Evolutionary conservation across 257 asterid species (phyloP).

Genomic region (Rauvolfia tetraphylla): DNA sequence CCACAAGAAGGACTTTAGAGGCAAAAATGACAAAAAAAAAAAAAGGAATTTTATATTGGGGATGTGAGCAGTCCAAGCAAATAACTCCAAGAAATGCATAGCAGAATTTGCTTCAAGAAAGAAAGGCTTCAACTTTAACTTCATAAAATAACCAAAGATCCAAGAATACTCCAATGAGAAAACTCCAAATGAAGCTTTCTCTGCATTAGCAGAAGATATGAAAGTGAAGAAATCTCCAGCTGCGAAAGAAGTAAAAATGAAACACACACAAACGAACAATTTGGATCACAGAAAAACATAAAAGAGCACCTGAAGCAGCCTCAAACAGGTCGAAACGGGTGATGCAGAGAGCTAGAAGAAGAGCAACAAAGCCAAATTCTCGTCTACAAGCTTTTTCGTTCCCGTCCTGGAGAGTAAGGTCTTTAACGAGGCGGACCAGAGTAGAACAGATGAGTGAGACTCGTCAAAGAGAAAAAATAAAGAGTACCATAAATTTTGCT

Average conservation of each 20-base stretch:
- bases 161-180: conserved; percentile 29
- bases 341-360: neutral
- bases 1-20: conserved; percentile 6
- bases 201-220: conserved; percentile 17
- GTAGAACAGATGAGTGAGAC: neutral
- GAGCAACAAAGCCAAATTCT: conserved; percentile 10
- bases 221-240: conserved; percentile 2
- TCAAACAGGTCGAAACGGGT: neutral
- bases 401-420: neutral
- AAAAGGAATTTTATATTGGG: neutral
- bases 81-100: conserved; percentile 21
- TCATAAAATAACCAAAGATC: conserved; percentile 6
- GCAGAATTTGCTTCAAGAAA: neutral
- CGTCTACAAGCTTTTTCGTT: conserved; percentile 27
- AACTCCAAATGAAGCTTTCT: conserved; percentile 35
- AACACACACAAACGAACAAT: conserved; percentile 22
- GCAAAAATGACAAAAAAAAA: neutral
- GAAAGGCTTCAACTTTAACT: neutral
- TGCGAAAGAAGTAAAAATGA: conserved; percentile 7
- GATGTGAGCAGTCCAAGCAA: conserved; percentile 20
- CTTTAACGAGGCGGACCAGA: neutral
- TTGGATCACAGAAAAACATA: neutral
- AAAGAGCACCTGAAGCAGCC: conserved; percentile 11
- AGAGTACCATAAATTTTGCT: too few species aligned
- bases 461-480: too few species aligned